Evolutionary conservation across 2,329 filamentous ascomycete species (phyloP).

Genomic region (Cyphellophora attinorum): DNA sequence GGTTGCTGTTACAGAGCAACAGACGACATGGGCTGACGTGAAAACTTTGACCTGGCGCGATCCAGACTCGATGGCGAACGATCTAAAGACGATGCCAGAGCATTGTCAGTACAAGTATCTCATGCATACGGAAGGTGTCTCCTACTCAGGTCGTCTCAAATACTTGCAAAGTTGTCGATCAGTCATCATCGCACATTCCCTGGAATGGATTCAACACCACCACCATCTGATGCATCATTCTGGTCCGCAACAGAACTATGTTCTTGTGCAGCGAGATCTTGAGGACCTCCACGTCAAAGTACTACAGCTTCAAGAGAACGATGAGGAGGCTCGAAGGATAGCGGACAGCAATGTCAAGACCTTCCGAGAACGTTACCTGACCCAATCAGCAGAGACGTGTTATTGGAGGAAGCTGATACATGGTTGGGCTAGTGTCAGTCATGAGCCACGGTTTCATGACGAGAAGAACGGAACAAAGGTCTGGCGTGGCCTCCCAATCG

Average conservation of each 20-base stretch:
- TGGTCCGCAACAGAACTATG: conserved; percentile 40
- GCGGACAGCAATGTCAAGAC: conserved; percentile 38
- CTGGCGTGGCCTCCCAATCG: conserved; percentile 28
- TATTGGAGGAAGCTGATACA: conserved; percentile 44
- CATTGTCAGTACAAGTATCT: conserved; percentile 47
- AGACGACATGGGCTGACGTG: conserved; percentile 39
- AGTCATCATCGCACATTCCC: conserved; percentile 39
- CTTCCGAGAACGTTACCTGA: conserved; percentile 45
- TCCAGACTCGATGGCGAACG: conserved; percentile 27
- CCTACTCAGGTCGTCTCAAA: conserved; percentile 45
- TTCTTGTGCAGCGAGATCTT: conserved; percentile 43
- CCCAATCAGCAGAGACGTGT: conserved; percentile 45
- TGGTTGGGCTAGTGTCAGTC: conserved; percentile 29
- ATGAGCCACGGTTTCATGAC: conserved; percentile 28
- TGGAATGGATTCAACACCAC: conserved; percentile 41
- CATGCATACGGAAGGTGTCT: conserved; percentile 44
- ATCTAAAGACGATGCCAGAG: conserved; percentile 41
- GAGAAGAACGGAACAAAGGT: conserved; percentile 21
- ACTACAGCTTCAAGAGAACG: conserved; percentile 33
- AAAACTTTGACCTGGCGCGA: conserved; percentile 31
- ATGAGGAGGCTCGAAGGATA: conserved; percentile 36
- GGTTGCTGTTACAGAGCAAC: conserved; percentile 25
- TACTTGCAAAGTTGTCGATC: conserved; percentile 44
- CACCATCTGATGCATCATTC: conserved; percentile 34
- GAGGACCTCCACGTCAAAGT: conserved; percentile 43